phyloP scores from a whole-genome alignment of 345 rosid species.

The Gossypium anomalum region DNA sequence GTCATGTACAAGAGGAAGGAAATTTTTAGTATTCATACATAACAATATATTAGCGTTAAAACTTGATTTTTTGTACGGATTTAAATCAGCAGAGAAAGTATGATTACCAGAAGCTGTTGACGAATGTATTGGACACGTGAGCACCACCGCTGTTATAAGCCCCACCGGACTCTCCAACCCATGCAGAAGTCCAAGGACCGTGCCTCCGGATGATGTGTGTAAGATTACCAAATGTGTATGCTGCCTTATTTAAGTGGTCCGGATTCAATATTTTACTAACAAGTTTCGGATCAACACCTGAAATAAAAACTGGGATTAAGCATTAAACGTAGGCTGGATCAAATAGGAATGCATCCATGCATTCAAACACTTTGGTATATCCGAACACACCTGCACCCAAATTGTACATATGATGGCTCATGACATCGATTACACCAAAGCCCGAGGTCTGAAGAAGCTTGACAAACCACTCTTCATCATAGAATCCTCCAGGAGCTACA shows the following conservation, averaged over 20 bases:
- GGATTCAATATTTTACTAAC: slow-evolving; percentile 80
- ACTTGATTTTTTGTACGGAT: slow-evolving; percentile 1
- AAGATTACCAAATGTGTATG: slow-evolving; percentile 55
- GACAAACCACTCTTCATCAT: slow-evolving; percentile 59
- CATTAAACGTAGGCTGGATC: not conserved
- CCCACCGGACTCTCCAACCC: slow-evolving; percentile 99
- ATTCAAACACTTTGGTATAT: not conserved
- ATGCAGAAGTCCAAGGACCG: slow-evolving; percentile 91
- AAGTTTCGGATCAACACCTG: slow-evolving; percentile 78
- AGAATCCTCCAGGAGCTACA: slow-evolving; percentile 95
- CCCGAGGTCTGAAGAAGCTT: slow-evolving; percentile 80
- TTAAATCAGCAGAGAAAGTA: slow-evolving; percentile 9
- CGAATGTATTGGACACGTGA: slow-evolving; percentile 73
- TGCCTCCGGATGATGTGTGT: slow-evolving; percentile 44
- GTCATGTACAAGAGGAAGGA: not conserved
- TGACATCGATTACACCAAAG: slow-evolving; percentile 39
- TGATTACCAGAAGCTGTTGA: slow-evolving; percentile 88
- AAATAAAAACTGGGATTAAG: slow-evolving; percentile 16
- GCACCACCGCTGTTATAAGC: slow-evolving; percentile 95
- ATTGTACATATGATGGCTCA: slow-evolving; percentile 96
- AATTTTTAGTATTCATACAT: not conserved
- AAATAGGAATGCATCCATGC: not conserved
- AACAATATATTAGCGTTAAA: not conserved
- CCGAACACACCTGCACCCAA: slow-evolving; percentile 67
- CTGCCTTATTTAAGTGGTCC: slow-evolving; percentile 43